Evolutionary conservation across 2,329 filamentous ascomycete species (phyloP).

Genomic region (Exserohilum rostratum): DNA sequence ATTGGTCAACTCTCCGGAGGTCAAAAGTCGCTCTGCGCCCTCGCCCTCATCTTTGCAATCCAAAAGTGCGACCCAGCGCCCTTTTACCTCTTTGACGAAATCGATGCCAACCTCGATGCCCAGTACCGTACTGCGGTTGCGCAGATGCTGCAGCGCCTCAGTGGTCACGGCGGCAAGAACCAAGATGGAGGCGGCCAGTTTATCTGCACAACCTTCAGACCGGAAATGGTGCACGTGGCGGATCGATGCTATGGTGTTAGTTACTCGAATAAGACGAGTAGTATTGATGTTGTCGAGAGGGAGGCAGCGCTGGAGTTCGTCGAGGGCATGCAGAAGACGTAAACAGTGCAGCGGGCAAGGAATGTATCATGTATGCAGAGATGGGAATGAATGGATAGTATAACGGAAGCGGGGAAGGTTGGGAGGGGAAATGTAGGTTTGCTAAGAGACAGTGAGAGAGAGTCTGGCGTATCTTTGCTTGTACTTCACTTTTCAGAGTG

Average conservation of each 20-base stretch:
- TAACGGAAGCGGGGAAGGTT: no score
- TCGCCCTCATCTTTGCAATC: slow-evolving; percentile 99
- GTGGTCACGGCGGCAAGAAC: slow-evolving; percentile 47
- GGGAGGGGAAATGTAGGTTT: neutral
- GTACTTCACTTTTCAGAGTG: no score
- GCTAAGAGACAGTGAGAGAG: neutral
- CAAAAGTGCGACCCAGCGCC: slow-evolving; percentile 96
- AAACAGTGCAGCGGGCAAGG: no score
- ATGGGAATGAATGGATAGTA: no score
- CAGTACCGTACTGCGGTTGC: slow-evolving; percentile 98
- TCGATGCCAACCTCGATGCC: slow-evolving; percentile 96
- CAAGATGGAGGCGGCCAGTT: slow-evolving; percentile 72
- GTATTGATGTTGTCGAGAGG: slow-evolving; percentile 84
- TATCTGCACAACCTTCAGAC: slow-evolving; percentile 98
- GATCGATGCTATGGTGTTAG: slow-evolving; percentile 98
- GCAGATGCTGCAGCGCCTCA: slow-evolving; percentile 72
- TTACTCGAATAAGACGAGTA: slow-evolving; percentile 89
- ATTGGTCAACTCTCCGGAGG: slow-evolving; percentile 97
- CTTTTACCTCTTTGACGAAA: slow-evolving; percentile 99
- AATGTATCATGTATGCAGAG: no score
- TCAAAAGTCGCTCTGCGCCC: slow-evolving; percentile 95
- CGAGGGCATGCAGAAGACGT: slow-evolving; percentile 71
- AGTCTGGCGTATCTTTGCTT: neutral
- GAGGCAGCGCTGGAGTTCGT: slow-evolving; percentile 94
- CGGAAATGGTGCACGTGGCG: slow-evolving; percentile 92